Base-by-base conservation (phyloP, 805 yeast genomes). In the Hermanozyma aechmeae region DNA sequence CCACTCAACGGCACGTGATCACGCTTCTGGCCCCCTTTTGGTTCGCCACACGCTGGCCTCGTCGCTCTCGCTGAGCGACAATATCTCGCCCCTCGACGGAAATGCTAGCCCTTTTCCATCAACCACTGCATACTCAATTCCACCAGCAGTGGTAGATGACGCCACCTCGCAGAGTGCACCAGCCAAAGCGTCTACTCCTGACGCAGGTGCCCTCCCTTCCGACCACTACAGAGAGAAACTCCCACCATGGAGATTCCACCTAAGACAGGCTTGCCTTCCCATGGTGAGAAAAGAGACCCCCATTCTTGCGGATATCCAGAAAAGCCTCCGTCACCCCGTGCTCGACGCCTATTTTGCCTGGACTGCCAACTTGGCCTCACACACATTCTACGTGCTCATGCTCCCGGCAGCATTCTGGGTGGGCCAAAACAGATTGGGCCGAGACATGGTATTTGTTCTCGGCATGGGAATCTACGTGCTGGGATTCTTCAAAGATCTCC, bases 291-390 rank as follows among this genome's bases (percentile, higher is more conserved):
- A 54, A 26, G 97, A 89, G 50, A 78, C 93, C 0, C 68, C 62
- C 2, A 33, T 68, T 1, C 51, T 89, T n/a, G 60, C 67, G 7
- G 39, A 40, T 4, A 54, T 83, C 34, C 98, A 89, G 58, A 30
- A 43, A 4, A 26, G 33, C 4, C 44, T 61, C 9, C 61, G 94
- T 33, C 50, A 54, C 22, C 64, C 73, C 2, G 28, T 51, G 12
- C 53, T 77, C 29, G 96, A 87, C 55, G 45, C 63, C 15, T 92
- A 80, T 45, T 89, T 89, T 55, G 80, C 93, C 6, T 74, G 83
- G 64, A 72, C 94, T 3, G 95, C 97, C 12, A 77, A 80, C 43
- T 61, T 92, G 38, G 98, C 96, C 0, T 73, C 94, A 4, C 98
- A 89, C 54, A 84, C 96, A 0, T 92, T 92, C 50, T 89, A 89